These are phyloP conservation scores for Stephania japonica DNA, from an alignment of 164 flowering plant genomes.

Conservation along the genomic window DNA sequence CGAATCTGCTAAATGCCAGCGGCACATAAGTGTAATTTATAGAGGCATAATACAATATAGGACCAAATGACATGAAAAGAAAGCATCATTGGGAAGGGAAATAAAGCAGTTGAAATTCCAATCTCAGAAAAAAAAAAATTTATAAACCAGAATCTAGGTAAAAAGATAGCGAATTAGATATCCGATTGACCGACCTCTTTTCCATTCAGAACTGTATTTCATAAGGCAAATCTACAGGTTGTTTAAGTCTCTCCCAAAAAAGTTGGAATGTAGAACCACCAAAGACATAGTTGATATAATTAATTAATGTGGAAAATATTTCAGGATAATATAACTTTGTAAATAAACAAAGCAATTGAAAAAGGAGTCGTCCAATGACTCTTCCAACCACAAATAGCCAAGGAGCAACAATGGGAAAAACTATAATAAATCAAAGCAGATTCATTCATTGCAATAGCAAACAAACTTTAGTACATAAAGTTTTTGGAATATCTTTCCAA, in stretches of 20 bases:
- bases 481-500: not conserved
- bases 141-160: not conserved
- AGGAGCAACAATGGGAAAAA: not conserved
- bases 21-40: not conserved
- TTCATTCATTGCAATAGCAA: not conserved
- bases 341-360: not conserved
- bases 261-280: not conserved
- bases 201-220: not conserved
- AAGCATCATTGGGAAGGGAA: not conserved
- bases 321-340: not conserved
- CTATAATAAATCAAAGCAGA: not conserved
- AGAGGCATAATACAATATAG: not conserved
- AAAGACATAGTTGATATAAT: not conserved
- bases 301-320: not conserved
- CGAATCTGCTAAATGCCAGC: constrained; percentile 31
- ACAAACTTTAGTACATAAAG: not conserved
- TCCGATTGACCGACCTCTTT: not conserved
- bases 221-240: not conserved
- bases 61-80: not conserved
- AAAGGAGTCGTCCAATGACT: not conserved
- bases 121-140: not conserved
- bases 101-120: constrained; percentile 1
- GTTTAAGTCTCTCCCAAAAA: not conserved
- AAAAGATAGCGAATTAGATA: not conserved
- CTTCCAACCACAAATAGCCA: not conserved